Evolutionary conservation across 2,329 filamentous ascomycete species (phyloP).

Genomic region (Exserohilum rostratum): DNA sequence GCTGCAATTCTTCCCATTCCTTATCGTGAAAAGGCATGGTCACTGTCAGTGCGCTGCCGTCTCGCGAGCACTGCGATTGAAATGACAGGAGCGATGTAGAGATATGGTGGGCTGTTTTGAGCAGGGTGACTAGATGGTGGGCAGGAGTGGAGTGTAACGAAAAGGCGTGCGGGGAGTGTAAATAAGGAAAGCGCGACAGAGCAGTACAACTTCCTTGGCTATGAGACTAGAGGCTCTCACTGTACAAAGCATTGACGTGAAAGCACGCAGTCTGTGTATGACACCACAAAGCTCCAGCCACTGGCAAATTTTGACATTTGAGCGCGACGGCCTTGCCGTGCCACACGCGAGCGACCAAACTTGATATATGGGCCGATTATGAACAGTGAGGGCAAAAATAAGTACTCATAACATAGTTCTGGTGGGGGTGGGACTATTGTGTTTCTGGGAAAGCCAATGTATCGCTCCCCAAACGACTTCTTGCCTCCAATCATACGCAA

Average conservation of each 20-base stretch:
- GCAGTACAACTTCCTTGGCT: not conserved
- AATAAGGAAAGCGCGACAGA: conserved; percentile 1
- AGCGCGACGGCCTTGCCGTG: too few relatives aligned
- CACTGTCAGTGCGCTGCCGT: not conserved
- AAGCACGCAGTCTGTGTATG: not conserved
- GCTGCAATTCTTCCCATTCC: conserved; percentile 26
- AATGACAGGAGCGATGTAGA: not conserved
- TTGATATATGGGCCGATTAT: too few relatives aligned
- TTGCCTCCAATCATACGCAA: too few relatives aligned
- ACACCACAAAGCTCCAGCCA: too few relatives aligned
- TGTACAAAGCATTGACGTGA: not conserved
- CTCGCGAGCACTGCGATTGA: not conserved
- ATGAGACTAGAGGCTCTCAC: not conserved
- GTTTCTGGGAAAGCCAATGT: too few relatives aligned
- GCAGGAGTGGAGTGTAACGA: not conserved
- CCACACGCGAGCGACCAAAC: too few relatives aligned
- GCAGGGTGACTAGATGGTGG: not conserved
- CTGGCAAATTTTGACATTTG: too few relatives aligned
- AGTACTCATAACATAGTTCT: too few relatives aligned
- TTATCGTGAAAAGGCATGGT: conserved; percentile 26
- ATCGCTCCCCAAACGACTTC: too few relatives aligned
- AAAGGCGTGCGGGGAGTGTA: not conserved
- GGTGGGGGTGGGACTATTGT: too few relatives aligned
- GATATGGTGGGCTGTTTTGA: not conserved
- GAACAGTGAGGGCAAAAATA: too few relatives aligned